Evolutionary conservation across 2,329 filamentous ascomycete genomes (phyloP).

Genomic region (Sporothrix pseudoabietina): DNA sequence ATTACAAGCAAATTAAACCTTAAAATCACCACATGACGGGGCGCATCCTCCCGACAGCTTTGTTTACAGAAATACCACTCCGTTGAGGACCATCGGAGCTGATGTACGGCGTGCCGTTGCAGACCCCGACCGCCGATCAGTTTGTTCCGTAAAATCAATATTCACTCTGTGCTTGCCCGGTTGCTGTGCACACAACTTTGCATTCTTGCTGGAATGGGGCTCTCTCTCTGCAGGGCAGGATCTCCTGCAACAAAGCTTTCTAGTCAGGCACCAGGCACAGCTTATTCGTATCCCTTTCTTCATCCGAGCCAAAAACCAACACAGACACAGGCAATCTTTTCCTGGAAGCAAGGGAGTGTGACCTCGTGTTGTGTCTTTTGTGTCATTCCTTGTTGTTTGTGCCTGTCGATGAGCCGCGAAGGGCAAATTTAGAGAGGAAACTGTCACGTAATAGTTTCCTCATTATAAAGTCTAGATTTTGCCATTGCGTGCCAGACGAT

Average conservation of each 20-base stretch:
- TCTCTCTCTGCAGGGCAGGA: background rate
- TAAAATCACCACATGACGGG: background rate
- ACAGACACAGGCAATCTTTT: background rate
- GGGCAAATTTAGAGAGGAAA: background rate
- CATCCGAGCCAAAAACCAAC: background rate
- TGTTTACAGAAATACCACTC: conserved; percentile 2
- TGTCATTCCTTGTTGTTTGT: background rate
- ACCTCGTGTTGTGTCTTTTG: background rate
- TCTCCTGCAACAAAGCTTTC: conserved; percentile 2
- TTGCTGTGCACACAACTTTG: background rate
- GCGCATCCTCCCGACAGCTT: background rate
- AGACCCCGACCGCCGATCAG: background rate
- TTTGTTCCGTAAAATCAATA: background rate
- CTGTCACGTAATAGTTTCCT: conserved; percentile 3
- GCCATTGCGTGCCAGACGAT: background rate
- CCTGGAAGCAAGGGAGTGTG: conserved; percentile 1
- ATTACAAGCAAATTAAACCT: background rate
- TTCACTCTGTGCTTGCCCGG: background rate
- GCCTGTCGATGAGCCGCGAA: background rate
- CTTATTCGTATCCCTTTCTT: background rate
- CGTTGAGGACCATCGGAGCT: background rate
- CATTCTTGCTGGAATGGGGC: background rate
- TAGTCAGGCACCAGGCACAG: background rate
- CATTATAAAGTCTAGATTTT: background rate
- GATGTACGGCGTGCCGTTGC: background rate